A percentile compares a stretch with the other conserved stretches of the same genome.
Conservation (phyloP, 345 rosid species). For the Garcia nutans region DNA sequence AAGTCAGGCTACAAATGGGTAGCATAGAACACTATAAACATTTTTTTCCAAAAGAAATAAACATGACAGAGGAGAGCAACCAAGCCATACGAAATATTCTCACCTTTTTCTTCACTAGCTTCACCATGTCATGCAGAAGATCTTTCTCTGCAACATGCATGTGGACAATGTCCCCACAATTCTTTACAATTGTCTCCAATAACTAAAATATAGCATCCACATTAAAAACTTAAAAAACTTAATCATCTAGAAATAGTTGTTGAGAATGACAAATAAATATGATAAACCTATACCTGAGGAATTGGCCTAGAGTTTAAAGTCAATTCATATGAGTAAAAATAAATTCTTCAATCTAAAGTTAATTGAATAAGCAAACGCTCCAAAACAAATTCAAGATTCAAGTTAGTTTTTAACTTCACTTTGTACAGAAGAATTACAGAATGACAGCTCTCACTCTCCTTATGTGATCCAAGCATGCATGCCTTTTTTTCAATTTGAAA, state of each 20-base stretch:
- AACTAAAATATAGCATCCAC: constrained; percentile 47
- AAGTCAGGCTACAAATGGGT: constrained; percentile 64
- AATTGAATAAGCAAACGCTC: not conserved
- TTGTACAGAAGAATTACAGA: not conserved
- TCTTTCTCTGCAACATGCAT: constrained; percentile 99
- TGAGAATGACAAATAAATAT: constrained; percentile 7
- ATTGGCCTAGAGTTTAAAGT: not conserved
- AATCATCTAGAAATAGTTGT: constrained; percentile 4
- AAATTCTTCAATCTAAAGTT: not conserved
- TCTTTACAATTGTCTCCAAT: constrained; percentile 94
- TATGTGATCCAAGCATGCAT: no score
- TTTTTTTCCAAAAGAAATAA: constrained; percentile 20
- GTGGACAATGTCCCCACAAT: constrained; percentile 98
- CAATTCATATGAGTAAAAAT: not conserved
- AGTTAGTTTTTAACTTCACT: not conserved
- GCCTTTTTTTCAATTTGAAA: not conserved
- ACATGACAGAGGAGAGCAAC: constrained; percentile 4
- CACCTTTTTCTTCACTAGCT: constrained; percentile 89
- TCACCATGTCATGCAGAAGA: constrained; percentile 95
- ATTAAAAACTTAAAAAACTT: constrained; percentile 24
- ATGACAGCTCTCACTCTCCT: not conserved
- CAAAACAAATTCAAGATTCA: not conserved
- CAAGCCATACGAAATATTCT: constrained; percentile 17
- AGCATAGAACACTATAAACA: constrained; percentile 32
- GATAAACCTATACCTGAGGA: not conserved